phyloP scores from a whole-genome alignment of 2,329 filamentous ascomycete genomes.

The Beauveria medogensis region DNA sequence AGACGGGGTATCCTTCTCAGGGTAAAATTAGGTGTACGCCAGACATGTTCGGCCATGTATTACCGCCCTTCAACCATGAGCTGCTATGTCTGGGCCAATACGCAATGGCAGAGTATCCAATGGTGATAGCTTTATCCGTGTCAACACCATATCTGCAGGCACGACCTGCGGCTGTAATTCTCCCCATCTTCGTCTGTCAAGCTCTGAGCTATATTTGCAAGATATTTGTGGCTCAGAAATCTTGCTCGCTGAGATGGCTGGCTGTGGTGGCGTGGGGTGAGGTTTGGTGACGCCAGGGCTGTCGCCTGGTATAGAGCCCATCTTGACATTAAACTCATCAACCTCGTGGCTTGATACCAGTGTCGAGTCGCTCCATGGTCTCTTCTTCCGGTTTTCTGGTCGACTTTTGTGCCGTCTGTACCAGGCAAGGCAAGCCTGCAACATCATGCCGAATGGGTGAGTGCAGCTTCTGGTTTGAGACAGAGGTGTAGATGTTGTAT shows the following conservation, averaged over 20 bases:
- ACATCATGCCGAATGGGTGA: background rate
- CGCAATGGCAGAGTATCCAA: background rate
- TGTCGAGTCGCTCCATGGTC: background rate
- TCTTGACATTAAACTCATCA: constrained; percentile 1
- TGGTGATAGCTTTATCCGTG: background rate
- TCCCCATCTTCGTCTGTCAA: constrained; percentile 14
- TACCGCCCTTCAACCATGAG: background rate
- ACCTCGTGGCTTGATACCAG: background rate
- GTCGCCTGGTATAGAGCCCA: constrained; percentile 2
- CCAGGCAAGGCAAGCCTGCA: constrained; percentile 6
- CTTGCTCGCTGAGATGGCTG: background rate
- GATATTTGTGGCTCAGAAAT: background rate
- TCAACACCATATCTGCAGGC: constrained; percentile 6
- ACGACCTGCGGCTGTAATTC: constrained; percentile 20
- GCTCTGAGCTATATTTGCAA: constrained; percentile 6
- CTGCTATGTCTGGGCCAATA: background rate
- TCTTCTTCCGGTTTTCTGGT: background rate
- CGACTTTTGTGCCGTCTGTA: background rate
- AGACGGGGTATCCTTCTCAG: background rate
- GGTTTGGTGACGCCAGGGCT: background rate
- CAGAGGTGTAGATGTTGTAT: background rate
- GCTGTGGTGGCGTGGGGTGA: background rate
- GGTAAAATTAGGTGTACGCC: background rate
- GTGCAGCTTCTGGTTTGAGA: background rate
- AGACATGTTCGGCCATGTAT: background rate